These are phyloP conservation scores for Pilasporangium apinafurcum DNA, from an alignment of 352 stramenopile genomes.

Conservation along the genomic window DNA sequence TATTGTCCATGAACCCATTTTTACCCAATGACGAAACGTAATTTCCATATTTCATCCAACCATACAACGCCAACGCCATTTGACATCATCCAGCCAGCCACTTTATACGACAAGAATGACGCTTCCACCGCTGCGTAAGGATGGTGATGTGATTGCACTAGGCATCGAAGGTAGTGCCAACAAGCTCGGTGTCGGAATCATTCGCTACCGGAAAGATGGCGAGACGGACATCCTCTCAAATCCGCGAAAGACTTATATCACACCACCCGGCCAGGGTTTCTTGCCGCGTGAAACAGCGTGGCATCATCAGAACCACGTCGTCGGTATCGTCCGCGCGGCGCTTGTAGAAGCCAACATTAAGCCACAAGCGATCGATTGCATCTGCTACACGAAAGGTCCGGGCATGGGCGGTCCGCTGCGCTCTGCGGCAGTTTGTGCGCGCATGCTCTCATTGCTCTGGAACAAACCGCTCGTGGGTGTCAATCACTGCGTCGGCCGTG, in stretches of 20 bases:
- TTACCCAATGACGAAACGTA: slow-evolving; percentile 18
- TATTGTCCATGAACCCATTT: no score
- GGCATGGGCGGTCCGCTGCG: slow-evolving; percentile 98
- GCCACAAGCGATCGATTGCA: slow-evolving; percentile 86
- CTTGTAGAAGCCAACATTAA: slow-evolving; percentile 88
- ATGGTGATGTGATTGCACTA: slow-evolving; percentile 87
- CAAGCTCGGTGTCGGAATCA: slow-evolving; percentile 93
- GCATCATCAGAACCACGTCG: slow-evolving; percentile 98
- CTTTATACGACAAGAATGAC: slow-evolving; percentile 7
- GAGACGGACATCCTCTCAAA: slow-evolving; percentile 96
- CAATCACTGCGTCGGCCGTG: slow-evolving; percentile 99
- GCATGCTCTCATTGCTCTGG: slow-evolving; percentile 94
- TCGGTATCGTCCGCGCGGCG: slow-evolving; percentile 92
- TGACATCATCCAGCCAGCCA: slow-evolving; percentile 3
- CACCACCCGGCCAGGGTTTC: slow-evolving; percentile 96
- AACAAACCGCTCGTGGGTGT: slow-evolving; percentile 94
- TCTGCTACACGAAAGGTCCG: slow-evolving; percentile 95
- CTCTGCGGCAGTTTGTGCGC: slow-evolving; percentile 93
- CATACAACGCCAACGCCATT: slow-evolving; percentile 4
- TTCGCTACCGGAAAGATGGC: slow-evolving; percentile 58
- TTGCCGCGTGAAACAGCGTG: slow-evolving; percentile 97
- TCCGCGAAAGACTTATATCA: slow-evolving; percentile 99
- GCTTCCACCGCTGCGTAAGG: slow-evolving; percentile 43
- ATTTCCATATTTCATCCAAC: slow-evolving; percentile 13
- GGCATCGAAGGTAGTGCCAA: slow-evolving; percentile 99